phyloP scores from a whole-genome alignment of 2,329 filamentous ascomycete genomes.

The Fusarium sp. region DNA sequence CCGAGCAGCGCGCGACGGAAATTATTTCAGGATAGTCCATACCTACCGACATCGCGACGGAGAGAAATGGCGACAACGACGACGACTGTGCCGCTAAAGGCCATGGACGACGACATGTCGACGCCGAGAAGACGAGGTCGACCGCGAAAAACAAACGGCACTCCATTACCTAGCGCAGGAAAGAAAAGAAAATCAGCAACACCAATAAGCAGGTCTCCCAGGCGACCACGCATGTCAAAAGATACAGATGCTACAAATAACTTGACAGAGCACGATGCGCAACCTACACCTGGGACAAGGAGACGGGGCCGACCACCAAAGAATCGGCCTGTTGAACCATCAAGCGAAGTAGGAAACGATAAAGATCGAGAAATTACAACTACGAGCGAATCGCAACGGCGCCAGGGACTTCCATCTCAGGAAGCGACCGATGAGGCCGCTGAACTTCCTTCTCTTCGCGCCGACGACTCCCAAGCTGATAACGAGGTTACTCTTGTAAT shows the following conservation, averaged over 20 bases:
- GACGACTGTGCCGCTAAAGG: constrained; percentile 61
- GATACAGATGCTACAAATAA: constrained; percentile 43
- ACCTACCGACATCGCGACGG: constrained; percentile 47
- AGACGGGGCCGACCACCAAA: constrained; percentile 47
- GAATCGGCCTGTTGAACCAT: constrained; percentile 39
- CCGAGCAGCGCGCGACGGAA: constrained; percentile 50
- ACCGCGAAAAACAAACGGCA: constrained; percentile 61
- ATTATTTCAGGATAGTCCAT: constrained; percentile 57
- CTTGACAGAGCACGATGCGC: constrained; percentile 30
- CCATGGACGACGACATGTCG: constrained; percentile 46
- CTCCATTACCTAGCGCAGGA: constrained; percentile 56
- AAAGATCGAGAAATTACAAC: constrained; percentile 26
- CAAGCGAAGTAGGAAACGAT: constrained; percentile 40
- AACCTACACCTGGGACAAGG: constrained; percentile 47
- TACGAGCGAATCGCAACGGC: constrained; percentile 28
- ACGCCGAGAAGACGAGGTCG: constrained; percentile 56
- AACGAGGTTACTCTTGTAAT: constrained; percentile 43
- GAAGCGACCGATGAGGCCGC: constrained; percentile 36
- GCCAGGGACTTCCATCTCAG: constrained; percentile 23
- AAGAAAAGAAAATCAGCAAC: constrained; percentile 59
- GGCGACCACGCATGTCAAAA: constrained; percentile 48
- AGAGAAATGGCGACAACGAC: constrained; percentile 57
- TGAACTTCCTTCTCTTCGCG: constrained; percentile 28
- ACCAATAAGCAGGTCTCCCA: constrained; percentile 51
- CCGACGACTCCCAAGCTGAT: constrained; percentile 43